Conservation (phyloP, 305 asterid genomes). For the Stenogyne calaminthoides region DNA sequence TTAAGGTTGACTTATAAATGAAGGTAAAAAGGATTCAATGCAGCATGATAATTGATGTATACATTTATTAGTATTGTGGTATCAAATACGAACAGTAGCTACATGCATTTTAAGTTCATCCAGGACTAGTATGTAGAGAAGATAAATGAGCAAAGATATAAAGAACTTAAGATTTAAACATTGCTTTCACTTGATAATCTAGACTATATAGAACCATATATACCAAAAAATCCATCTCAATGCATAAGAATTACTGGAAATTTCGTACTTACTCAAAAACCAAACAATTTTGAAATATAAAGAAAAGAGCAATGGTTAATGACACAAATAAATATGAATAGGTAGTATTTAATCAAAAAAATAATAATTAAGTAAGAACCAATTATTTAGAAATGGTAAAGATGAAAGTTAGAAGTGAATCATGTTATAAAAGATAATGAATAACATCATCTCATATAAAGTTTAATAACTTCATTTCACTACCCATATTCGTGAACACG, state of each 20-base stretch:
- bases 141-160: constrained; percentile 1
- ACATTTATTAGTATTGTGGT: background rate
- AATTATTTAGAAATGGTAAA: background rate
- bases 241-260: background rate
- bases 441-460: background rate
- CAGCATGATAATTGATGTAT: background rate
- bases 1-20: background rate
- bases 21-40: background rate
- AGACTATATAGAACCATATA: background rate
- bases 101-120: background rate
- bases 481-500: background rate
- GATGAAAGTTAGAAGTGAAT: background rate
- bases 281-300: background rate
- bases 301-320: background rate
- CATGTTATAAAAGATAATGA: background rate
- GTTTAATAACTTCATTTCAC: background rate
- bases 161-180: background rate
- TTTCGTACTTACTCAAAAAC: background rate
- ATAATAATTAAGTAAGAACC: too few species aligned
- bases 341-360: background rate
- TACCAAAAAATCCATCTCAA: background rate
- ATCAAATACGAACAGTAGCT: background rate
- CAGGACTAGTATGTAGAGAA: background rate
- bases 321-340: background rate
- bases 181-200: background rate